Base-by-base conservation (phyloP, 257 asterid species). In the Scutellaria barbata region DNA sequence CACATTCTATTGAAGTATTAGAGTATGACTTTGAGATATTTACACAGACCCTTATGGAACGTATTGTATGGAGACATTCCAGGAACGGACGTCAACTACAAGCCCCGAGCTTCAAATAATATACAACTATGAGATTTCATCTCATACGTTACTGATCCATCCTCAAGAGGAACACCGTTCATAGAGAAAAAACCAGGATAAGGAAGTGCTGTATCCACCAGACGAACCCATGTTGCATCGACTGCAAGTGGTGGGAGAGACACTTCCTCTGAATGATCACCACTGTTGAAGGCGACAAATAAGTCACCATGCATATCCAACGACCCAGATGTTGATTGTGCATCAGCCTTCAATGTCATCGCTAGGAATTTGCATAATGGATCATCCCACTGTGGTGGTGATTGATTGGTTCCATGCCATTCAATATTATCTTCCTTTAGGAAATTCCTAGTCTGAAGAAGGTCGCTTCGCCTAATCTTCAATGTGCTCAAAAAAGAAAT, bases 51-150 rank as follows among this genome's bases (percentile, higher is more conserved):
- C 45, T 71, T 66, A 18, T 18, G 64, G 37, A 69, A 68, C 67
- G 35, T 41, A 35, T 63, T 42, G 55, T 43, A 22, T 50, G 70
- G 20, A 16, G 61, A 17, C 18, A n/a, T 51, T 10, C 70, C 70
- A 17, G 46, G 53, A 71, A 60, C 33, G 39, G 55, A 71, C 50
- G 42, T 78, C 53, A 16, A 61, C 75, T 72, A 69, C 55, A 68
- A 16, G 47, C 67, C 74, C 63, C 75, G 82, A 68, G 96, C 88
- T 87, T 95, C 99, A 66, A 89, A 86, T 58, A 95, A 73, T 45
- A 80, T 61, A 81, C 98, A 95, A 70, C 98, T 89, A 55, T 89
- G 96, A 73, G 97, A 72, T 78, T 89, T 82, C 95, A 89, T 85
- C 72, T 84, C 90, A 57, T 86, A 85, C 0, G 77, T 74, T 54